phyloP scores from a whole-genome alignment of 371 early-diverging fungal species.

The Batkoa obscura region DNA sequence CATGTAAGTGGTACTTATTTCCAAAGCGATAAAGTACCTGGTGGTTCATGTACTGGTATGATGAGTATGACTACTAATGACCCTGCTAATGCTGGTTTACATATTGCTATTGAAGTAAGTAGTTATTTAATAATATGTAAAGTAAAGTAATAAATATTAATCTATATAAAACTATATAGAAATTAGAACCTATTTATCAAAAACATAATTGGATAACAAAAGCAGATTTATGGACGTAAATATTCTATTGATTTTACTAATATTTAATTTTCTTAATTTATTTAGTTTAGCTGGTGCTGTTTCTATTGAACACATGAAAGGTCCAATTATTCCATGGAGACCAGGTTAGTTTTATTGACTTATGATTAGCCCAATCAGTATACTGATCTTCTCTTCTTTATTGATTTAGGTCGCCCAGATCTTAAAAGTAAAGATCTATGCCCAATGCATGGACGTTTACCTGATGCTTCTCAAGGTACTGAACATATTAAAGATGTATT shows the following conservation, averaged over 20 bases:
- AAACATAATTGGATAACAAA: slow-evolving; percentile 5
- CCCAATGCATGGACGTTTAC: slow-evolving; percentile 82
- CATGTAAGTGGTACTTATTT: slow-evolving; percentile 88
- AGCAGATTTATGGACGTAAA: slow-evolving; percentile 3
- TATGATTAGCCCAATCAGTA: slow-evolving; percentile 1
- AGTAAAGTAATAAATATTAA: no score
- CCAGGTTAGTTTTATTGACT: slow-evolving; percentile 56
- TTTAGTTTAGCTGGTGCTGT: slow-evolving; percentile 84
- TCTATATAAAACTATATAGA: neutral
- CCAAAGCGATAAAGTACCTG: slow-evolving; percentile 59
- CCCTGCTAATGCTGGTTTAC: slow-evolving; percentile 70
- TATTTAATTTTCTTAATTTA: slow-evolving; percentile 26
- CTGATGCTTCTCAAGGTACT: slow-evolving; percentile 63
- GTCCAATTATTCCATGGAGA: slow-evolving; percentile 70
- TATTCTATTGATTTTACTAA: neutral
- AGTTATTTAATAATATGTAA: slow-evolving; percentile 42
- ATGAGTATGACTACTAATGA: slow-evolving; percentile 66
- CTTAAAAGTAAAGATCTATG: slow-evolving; percentile 11
- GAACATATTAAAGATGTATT: slow-evolving; percentile 64
- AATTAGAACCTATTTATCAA: slow-evolving; percentile 4
- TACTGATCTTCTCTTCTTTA: no score
- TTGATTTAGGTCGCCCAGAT: slow-evolving; percentile 12
- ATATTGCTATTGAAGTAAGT: slow-evolving; percentile 53
- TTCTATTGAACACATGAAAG: slow-evolving; percentile 77
- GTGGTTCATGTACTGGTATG: slow-evolving; percentile 58